Evolutionary conservation across 352 stramenopile species (phyloP), one percentile per base, ranked within the genome.

Genomic region (Globisporangium ultimum): DNA sequence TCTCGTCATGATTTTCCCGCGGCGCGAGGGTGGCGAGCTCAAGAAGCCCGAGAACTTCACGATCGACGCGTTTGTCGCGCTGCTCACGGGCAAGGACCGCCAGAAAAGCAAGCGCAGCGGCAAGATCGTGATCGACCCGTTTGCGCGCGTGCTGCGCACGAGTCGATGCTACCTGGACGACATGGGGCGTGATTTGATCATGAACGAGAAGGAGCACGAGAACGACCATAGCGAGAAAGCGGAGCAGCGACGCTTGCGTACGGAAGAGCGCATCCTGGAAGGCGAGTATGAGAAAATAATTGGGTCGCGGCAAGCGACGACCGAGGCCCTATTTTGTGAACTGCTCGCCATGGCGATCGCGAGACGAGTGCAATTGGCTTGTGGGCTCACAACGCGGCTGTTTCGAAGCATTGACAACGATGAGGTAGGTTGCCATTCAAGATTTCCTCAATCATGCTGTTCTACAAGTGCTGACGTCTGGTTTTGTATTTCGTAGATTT

Each of bases 1-100:
- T 60, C 66, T 93, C 49, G 84, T 93, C 55, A 83, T 93, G 79
- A 83, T 91, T 64, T 93, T 93, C 55, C 72, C 81, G 13, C 70
- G 72, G 5, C 81, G 80, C 45, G 61, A 84, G 22, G 80, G 78
- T 41, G 84, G 78, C 52, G 80, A 91, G 51, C 48, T 65, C 38
- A 91, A 91, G 67, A 74, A 88, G 45, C 72, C 78, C 17, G 67
- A 85, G 34, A 66, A 83, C 24, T 93, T 88, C 53, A 86, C 84
- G 21, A 32, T 84, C 48, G 57, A 68, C n/a, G 66, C 67, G 48
- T 93, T 89, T 48, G 76, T 91, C 41, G 54, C 75, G 28, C 68
- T 90, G n/a, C 61, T 93, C 46, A 74, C 80, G 53, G 84, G 84
- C 58, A 88, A 88, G 46, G 74, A 90, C 70, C 48, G 54, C n/a